Evolutionary conservation across 345 rosid species (phyloP).

Genomic region (Diplotaxis tenuifolia): DNA sequence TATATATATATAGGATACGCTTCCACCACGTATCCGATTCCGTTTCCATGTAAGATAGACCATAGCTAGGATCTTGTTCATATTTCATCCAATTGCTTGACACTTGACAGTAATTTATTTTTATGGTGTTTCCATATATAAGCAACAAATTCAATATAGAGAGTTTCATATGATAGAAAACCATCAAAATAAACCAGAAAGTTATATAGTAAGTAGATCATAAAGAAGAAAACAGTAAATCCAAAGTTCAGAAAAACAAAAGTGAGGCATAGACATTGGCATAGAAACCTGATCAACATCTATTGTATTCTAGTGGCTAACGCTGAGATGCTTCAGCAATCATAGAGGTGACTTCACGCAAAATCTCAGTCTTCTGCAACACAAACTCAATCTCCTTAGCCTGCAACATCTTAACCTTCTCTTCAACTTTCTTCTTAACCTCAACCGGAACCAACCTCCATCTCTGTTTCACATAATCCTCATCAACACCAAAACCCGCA

Average conservation of each 20-base stretch:
- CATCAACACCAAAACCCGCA: constrained; percentile 20
- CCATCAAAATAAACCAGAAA: constrained; percentile 5
- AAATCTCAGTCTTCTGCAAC: constrained; percentile 6
- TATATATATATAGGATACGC: too few species aligned
- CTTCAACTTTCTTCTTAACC: constrained; percentile 21
- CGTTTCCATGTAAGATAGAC: too few species aligned
- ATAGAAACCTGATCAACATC: neutral
- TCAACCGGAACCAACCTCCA: constrained; percentile 1
- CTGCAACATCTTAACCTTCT: constrained; percentile 13
- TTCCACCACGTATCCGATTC: too few species aligned
- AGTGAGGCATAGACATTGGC: neutral
- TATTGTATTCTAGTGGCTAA: neutral
- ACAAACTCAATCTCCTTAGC: constrained; percentile 15
- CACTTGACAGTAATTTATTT: neutral
- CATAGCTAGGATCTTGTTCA: neutral
- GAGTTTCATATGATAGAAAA: neutral
- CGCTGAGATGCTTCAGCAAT: constrained; percentile 13
- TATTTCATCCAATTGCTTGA: neutral
- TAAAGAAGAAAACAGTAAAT: neutral
- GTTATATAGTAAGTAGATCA: neutral
- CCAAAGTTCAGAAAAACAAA: neutral
- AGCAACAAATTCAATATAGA: neutral
- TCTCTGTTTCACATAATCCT: neutral
- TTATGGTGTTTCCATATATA: neutral
- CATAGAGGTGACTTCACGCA: constrained; percentile 10